phyloP scores from a whole-genome alignment of 805 yeast species.

The Suhomyces emberorum region DNA sequence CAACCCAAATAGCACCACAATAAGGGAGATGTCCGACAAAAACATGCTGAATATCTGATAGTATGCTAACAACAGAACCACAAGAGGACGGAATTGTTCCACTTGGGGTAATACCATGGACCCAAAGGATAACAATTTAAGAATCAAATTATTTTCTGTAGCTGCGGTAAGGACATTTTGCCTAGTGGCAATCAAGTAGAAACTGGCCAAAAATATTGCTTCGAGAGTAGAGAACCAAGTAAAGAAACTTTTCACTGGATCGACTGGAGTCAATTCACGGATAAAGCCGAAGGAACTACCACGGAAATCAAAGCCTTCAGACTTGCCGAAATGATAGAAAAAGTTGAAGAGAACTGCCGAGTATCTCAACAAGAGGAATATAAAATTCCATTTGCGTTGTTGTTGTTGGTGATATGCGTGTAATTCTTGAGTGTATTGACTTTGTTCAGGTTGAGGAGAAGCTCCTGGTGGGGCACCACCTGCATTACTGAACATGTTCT shows the following conservation, averaged over 20 bases:
- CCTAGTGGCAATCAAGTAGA: slow-evolving; percentile 26
- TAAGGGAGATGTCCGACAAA: slow-evolving; percentile 34
- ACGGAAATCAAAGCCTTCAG: slow-evolving; percentile 17
- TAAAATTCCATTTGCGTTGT: slow-evolving; percentile 30
- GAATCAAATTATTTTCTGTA: slow-evolving; percentile 24
- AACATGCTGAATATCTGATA: slow-evolving; percentile 37
- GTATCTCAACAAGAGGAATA: slow-evolving; percentile 31
- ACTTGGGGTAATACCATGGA: slow-evolving; percentile 35
- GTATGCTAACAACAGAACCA: slow-evolving; percentile 29
- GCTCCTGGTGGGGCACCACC: slow-evolving; percentile 1
- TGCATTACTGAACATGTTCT: slow-evolving; percentile 16
- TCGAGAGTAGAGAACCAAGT: slow-evolving; percentile 30
- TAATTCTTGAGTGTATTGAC: slow-evolving; percentile 28
- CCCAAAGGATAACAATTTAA: slow-evolving; percentile 29
- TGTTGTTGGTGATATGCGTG: slow-evolving; percentile 28
- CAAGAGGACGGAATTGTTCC: slow-evolving; percentile 23
- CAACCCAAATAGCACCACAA: slow-evolving; percentile 38
- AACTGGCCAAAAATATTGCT: slow-evolving; percentile 30
- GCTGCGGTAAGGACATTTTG: slow-evolving; percentile 21
- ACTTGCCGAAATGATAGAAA: slow-evolving; percentile 29
- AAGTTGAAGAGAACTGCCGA: slow-evolving; percentile 27
- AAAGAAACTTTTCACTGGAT: slow-evolving; percentile 20
- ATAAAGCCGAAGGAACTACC: slow-evolving; percentile 24
- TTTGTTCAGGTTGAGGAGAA: slow-evolving; percentile 13
- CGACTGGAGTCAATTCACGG: slow-evolving; percentile 17